Evolutionary conservation across 2,329 filamentous ascomycete species (phyloP), one percentile per base, ranked within the genome.

Genomic region (Trichoderma koningii): DNA sequence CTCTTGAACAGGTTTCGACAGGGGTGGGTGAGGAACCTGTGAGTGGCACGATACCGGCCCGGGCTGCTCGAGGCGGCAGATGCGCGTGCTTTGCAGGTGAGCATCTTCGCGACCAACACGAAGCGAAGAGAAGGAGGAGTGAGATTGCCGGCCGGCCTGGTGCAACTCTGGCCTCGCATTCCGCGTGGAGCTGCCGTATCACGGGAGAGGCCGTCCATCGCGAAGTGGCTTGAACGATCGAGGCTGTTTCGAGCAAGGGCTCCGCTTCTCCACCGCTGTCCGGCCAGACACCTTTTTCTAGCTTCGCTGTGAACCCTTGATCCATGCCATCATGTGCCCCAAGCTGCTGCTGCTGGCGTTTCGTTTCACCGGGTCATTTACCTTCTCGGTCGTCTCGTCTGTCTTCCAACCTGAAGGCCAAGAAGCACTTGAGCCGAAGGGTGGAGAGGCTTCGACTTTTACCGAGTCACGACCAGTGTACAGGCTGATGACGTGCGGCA

Each of bases 161-260:
- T 55, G 38, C 38, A 28, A 47, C 59, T 62, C 59, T 53, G 50
- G 48, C 57, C 38, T 42, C 57, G 23, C 62, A 55, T 59, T 64
- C 45, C 53, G 53, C 55, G 55, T 64, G 62, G 62, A 55, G 62
- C 53, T 55, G 50, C 51, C 53, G 59, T 48, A 64, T 47, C 26
- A 52, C 63, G 55, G 63, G 63, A 65, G 63, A 59, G 63, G 63
- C 63, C 63, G 63, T 65, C 47, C 42, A 50, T 57, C 55, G 47
- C 63, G 26, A 61, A 53, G 59, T 62, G 59, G 59, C 45, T 64
- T 57, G 47, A 45, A 28, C 44, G 52, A 56, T 56, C 52, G 52
- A 57, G 44, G 51, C 30, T 47, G 51, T 53, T 38, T 44, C 44
- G 62, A 57, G 57, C 52, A 45, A 51, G 59, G 59, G 28, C 15